phyloP scores from a whole-genome alignment of 257 asterid species.

The Salvia miltiorrhiza region DNA sequence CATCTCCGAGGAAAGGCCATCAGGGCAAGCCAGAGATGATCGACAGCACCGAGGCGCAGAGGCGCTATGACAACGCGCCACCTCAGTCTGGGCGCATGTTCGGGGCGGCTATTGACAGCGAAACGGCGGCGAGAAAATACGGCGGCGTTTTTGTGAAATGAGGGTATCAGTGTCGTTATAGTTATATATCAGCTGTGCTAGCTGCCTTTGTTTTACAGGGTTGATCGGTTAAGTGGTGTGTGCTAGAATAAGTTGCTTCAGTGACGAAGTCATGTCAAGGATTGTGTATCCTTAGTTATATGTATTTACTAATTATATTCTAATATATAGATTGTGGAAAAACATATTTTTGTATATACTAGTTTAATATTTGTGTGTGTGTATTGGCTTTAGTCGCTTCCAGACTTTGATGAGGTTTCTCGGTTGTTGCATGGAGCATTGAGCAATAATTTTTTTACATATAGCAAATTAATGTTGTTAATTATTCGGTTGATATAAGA shows the following conservation, averaged over 20 bases:
- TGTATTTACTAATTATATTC: neutral
- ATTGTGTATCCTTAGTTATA: neutral
- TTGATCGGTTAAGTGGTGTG: neutral
- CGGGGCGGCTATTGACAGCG: slow-evolving; percentile 22
- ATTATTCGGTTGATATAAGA: too few species aligned
- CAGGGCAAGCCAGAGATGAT: slow-evolving; percentile 6
- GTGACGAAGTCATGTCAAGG: neutral
- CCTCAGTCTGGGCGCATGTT: neutral
- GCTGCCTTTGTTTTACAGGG: neutral
- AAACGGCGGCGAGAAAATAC: slow-evolving; percentile 31
- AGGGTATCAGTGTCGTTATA: neutral
- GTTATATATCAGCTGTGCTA: neutral
- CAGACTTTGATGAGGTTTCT: too few species aligned
- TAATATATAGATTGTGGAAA: neutral
- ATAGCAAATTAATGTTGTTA: too few species aligned
- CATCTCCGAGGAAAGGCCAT: slow-evolving; percentile 11
- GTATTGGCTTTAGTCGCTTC: too few species aligned
- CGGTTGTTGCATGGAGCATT: too few species aligned
- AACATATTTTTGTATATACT: too few species aligned
- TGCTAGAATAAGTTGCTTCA: neutral
- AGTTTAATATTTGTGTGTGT: too few species aligned
- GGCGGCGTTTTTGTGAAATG: slow-evolving; percentile 28
- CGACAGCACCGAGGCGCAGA: slow-evolving; percentile 20
- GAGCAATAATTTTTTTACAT: too few species aligned
- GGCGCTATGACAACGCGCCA: slow-evolving; percentile 11